Conservation (phyloP, 345 rosid genomes). For the Murraya paniculata region DNA sequence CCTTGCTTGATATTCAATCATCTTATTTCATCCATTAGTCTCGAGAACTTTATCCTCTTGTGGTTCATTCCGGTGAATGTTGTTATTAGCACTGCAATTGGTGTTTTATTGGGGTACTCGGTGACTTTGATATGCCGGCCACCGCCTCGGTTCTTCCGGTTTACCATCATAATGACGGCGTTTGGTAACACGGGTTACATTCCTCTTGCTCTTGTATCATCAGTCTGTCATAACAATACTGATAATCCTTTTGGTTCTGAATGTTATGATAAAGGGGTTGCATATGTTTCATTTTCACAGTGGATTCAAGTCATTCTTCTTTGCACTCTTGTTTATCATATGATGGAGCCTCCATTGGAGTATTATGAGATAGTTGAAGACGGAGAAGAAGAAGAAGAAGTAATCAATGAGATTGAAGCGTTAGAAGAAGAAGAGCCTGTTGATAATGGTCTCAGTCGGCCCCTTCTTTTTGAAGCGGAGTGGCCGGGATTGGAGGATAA, state of each 20-base stretch:
- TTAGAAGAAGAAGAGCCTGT: conserved; percentile 14
- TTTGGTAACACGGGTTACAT: conserved; percentile 49
- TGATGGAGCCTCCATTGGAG: conserved; percentile 49
- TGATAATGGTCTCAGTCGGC: conserved; percentile 18
- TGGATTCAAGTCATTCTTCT: conserved; percentile 47
- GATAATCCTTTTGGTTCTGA: conserved; percentile 26
- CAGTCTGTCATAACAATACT: conserved; percentile 27
- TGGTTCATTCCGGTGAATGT: conserved; percentile 48
- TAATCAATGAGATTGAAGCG: conserved; percentile 12
- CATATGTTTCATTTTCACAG: conserved; percentile 40
- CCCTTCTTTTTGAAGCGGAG: conserved; percentile 44
- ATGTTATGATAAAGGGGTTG: conserved; percentile 30
- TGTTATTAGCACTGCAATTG: conserved; percentile 30
- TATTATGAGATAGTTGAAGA: conserved; percentile 24
- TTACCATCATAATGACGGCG: conserved; percentile 38
- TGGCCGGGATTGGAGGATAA: conserved; percentile 36
- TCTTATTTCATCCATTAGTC: conserved; percentile 28
- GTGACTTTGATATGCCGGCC: conserved; percentile 38
- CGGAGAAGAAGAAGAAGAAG: conserved; percentile 11
- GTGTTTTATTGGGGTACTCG: conserved; percentile 30
- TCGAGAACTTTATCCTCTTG: conserved; percentile 24
- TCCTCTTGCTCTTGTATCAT: conserved; percentile 27
- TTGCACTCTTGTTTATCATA: conserved; percentile 41
- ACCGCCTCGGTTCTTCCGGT: conserved; percentile 32
- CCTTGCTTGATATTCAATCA: conserved; percentile 44